Base-by-base conservation (phyloP, 2,329 filamentous ascomycete genomes). In the Colletotrichum brevisporum region DNA sequence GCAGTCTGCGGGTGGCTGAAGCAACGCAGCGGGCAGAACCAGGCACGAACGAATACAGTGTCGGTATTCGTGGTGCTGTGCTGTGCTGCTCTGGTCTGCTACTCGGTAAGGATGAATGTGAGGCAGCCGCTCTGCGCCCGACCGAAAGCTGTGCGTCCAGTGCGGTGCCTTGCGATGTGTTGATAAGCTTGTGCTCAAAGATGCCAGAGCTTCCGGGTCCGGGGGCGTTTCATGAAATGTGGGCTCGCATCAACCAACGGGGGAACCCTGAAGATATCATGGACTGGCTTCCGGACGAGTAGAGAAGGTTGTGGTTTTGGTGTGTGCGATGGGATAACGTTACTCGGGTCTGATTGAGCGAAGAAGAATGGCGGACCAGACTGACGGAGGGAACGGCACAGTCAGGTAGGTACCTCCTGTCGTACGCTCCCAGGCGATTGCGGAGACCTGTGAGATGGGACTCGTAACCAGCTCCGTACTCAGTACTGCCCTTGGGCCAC, bases 181-280 rank as follows among this genome's bases (percentile, higher is more conserved):
- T 36, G 58, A 68, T 63, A 68, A 70, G 67, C 63, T 70, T 70
- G 62, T 61, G 67, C 61, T 68, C 56, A 68, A 70, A 63, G 67
- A 63, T 68, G 67, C 63, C 63, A 70, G 67, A 70, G 67, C 67
- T 70, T 70, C 67, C 63, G 67, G 64, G 63, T 70, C 67, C 64
- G 67, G 67, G 67, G 63, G 58, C 67, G 69, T 71, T 71, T 71
- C 69, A 71, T 66, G 66, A 65, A 69, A 65, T 69, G 69, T 66
- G 69, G 69, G 52, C 51, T 69, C 52, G 57, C 63, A 68, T 63
- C 57, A 70, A 27, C 45, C 52, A 58, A 70, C 59, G 64, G 39
- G 58, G 57, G 52, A 50, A 56, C 55, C 67, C 52, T 66, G 51
- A 51, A 36, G 24, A 56, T 52, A 66, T 60, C 36, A 58, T 61